Evolutionary conservation across 1,284 basidiomycete genomes (phyloP).

Genomic region (Malassezia vespertilionis): DNA sequence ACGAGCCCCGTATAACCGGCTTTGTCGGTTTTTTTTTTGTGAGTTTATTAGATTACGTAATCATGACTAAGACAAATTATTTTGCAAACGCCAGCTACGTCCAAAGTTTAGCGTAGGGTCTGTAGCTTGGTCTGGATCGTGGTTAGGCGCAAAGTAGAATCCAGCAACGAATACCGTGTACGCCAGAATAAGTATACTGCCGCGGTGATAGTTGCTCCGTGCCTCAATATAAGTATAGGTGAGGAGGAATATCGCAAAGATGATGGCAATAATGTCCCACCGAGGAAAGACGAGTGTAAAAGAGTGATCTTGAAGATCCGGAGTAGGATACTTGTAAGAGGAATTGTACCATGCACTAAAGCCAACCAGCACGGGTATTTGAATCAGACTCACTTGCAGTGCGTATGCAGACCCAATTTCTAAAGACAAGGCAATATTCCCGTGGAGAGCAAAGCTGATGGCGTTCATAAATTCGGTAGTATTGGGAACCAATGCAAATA

Average conservation of each 20-base stretch:
- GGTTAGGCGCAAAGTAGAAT: constrained; percentile 41
- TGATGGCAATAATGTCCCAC: constrained; percentile 94
- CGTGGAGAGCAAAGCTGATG: constrained; percentile 95
- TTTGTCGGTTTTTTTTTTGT: constrained; percentile 12
- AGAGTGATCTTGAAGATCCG: constrained; percentile 23
- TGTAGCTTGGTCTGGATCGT: constrained; percentile 12
- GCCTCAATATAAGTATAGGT: constrained; percentile 99
- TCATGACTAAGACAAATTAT: background rate
- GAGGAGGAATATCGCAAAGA: constrained; percentile 68
- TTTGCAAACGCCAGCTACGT: background rate
- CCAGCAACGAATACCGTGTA: constrained; percentile 42
- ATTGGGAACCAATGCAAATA: constrained; percentile 95
- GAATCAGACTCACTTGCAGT: constrained; percentile 89
- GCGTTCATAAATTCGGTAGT: constrained; percentile 99
- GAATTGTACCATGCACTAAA: constrained; percentile 90
- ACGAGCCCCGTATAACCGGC: constrained; percentile 21
- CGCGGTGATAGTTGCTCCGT: constrained; percentile 71
- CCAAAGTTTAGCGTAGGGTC: too few species aligned
- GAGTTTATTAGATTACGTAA: constrained; percentile 11
- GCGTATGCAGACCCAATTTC: constrained; percentile 99
- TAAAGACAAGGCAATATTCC: constrained; percentile 88
- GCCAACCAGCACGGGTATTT: constrained; percentile 97
- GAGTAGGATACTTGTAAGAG: constrained; percentile 53
- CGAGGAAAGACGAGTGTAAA: constrained; percentile 76
- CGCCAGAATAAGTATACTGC: constrained; percentile 39